Evolutionary conservation across 1,139 yeast species (phyloP), one percentile per base, ranked within the genome.

Genomic region (Blastobotrys persicus): DNA sequence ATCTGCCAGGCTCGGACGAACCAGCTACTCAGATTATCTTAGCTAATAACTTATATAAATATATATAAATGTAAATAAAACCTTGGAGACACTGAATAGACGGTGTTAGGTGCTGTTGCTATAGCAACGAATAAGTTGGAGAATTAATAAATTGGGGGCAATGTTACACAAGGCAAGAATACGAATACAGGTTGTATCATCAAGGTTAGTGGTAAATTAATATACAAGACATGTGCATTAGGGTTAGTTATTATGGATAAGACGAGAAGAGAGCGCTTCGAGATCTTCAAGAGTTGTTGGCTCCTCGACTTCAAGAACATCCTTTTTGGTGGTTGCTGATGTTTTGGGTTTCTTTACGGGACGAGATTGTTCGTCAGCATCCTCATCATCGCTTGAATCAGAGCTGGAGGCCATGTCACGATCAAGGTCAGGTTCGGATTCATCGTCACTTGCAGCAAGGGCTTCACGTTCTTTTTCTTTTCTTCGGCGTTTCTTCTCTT

Each of bases 271-370:
- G 69, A 92, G 80, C 11, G 95, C 89, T 74, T 92, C 98, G 69
- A 92, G 77, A 64, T 92, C 98, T 66, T 88, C 97, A 67, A 92
- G 74, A 28, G 95, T 85, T 60, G 88, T 87, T 17, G 97, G 97
- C 62, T 84, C 88, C 57, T 87, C 94, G 47, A 86, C 75, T 67
- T 89, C 96, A 54, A 86, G 74, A 48, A 85, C 70, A 37, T 63
- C 68, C 47, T 72, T 69, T 39, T 72, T 78, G n/a, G 35, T 19
- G 73, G 16, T 70, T 74, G 58, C 56, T 49, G 56, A 54, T 56
- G 56, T 55, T 37, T 55, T 53, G 18, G 57, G 54, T 46, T 55
- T 55, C 56, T 55, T 57, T 23, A 53, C 48, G 19, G 50, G 51
- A 28, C 54, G 11, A 14, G 28, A n/a, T 18, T 18, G 26, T 37